A percentile compares a stretch with the other conserved stretches of the same genome.
Conservation (phyloP, 805 yeast species). For the Henningerozyma blattae region DNA sequence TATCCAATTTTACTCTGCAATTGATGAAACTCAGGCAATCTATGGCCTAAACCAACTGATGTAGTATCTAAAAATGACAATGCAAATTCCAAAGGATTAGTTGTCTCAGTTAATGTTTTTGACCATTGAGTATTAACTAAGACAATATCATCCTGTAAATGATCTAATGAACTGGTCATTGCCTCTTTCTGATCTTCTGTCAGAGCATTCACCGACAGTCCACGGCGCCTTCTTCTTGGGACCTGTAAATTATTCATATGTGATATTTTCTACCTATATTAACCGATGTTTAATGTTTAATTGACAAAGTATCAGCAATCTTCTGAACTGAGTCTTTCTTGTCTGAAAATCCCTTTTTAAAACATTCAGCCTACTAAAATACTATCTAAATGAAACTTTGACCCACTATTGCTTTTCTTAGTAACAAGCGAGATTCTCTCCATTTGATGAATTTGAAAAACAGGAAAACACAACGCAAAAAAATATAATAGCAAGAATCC, state of each 20-base stretch:
- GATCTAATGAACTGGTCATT: constrained; percentile 25
- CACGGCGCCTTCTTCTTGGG: constrained; percentile 15
- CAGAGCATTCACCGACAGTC: constrained; percentile 19
- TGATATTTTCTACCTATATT: background rate
- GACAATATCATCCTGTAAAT: constrained; percentile 17
- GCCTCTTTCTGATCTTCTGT: constrained; percentile 18
- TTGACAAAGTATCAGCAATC: too few relatives aligned
- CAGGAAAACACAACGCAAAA: too few relatives aligned
- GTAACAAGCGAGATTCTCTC: too few relatives aligned
- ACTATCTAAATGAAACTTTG: too few relatives aligned
- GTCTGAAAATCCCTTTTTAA: too few relatives aligned
- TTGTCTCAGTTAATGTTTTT: constrained; percentile 36
- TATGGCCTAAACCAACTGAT: constrained; percentile 81
- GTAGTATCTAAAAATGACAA: constrained; percentile 73
- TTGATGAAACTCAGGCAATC: constrained; percentile 51
- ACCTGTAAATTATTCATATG: constrained; percentile 1
- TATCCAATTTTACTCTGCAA: constrained; percentile 44
- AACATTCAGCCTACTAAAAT: too few relatives aligned
- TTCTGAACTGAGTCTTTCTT: too few relatives aligned
- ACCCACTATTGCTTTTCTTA: too few relatives aligned
- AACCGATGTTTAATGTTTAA: too few relatives aligned
- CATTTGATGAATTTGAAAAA: too few relatives aligned
- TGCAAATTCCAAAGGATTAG: constrained; percentile 80
- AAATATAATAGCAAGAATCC: too few relatives aligned
- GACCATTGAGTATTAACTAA: constrained; percentile 35